Percentiles rank a stretch among this genome's conserved stretches.
Conservation (phyloP, 2,329 filamentous ascomycete genomes). For the Fusarium graminum region DNA sequence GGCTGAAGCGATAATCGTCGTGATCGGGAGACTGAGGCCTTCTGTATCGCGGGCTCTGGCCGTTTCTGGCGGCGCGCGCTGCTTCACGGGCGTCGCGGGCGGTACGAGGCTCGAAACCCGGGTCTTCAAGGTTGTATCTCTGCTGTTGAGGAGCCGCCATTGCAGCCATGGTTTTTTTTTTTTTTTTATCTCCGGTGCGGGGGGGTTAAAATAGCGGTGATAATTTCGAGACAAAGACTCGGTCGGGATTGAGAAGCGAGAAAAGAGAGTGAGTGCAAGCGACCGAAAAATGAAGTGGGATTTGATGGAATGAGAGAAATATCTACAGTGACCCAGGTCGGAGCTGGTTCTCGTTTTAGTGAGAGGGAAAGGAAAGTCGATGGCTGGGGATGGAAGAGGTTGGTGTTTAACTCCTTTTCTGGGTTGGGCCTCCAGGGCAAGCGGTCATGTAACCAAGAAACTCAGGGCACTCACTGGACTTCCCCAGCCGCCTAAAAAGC, state of each 20-base stretch:
- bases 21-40: slow-evolving; percentile 46
- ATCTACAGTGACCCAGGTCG: slow-evolving; percentile 7
- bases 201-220: slow-evolving; percentile 7
- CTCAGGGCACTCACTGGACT: slow-evolving; percentile 6
- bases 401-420: slow-evolving; percentile 16
- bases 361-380: slow-evolving; percentile 22
- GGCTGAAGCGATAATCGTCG: slow-evolving; percentile 45
- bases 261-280: slow-evolving; percentile 1
- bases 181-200: not conserved
- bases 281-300: not conserved
- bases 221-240: not conserved
- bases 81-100: slow-evolving; percentile 47
- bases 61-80: slow-evolving; percentile 44
- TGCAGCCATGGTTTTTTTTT: slow-evolving; percentile 27
- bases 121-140: slow-evolving; percentile 39
- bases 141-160: slow-evolving; percentile 39
- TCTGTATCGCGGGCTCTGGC: slow-evolving; percentile 45
- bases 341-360: slow-evolving; percentile 33
- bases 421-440: slow-evolving; percentile 9
- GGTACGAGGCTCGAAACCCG: slow-evolving; percentile 42
- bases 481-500: slow-evolving; percentile 21
- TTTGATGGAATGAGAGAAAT: slow-evolving; percentile 10
- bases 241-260: not conserved
- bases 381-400: slow-evolving; percentile 42
- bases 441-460: not conserved